Percentiles rank a stretch among this genome's conserved stretches.
phyloP scores from a whole-genome alignment of 176 grass and related monocot genomes.

The Carex cristatella region DNA sequence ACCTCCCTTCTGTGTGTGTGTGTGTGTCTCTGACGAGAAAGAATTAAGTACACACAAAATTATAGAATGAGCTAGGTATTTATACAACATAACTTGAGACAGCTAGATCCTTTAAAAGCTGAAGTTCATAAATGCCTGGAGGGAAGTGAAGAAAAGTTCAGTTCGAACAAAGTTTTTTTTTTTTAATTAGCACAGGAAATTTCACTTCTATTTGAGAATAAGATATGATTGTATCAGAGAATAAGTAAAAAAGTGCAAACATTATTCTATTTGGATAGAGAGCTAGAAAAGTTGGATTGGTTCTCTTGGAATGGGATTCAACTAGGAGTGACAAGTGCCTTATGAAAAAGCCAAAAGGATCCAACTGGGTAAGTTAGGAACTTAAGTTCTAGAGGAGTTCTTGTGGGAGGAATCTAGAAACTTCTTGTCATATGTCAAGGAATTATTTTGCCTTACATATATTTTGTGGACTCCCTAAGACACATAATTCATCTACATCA shows the following conservation, averaged over 20 bases:
- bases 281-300: neutral
- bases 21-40: neutral
- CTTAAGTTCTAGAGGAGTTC: neutral
- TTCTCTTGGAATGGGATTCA: neutral
- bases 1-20: neutral
- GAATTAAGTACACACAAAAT: neutral
- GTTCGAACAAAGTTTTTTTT: neutral
- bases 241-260: neutral
- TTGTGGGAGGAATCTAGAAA: slow-evolving; percentile 2
- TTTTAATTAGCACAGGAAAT: neutral
- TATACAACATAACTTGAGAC: neutral
- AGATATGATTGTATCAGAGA: neutral
- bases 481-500: neutral
- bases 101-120: neutral
- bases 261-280: slow-evolving; percentile 10
- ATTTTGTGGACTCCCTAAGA: neutral
- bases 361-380: neutral
- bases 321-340: neutral
- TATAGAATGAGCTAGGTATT: neutral
- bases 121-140: neutral
- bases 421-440: neutral
- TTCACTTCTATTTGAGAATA: neutral
- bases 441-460: neutral
- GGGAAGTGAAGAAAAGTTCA: neutral
- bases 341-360: neutral